Conservation (phyloP, 176 grass and related monocot genomes). For the Musa itinerans region DNA sequence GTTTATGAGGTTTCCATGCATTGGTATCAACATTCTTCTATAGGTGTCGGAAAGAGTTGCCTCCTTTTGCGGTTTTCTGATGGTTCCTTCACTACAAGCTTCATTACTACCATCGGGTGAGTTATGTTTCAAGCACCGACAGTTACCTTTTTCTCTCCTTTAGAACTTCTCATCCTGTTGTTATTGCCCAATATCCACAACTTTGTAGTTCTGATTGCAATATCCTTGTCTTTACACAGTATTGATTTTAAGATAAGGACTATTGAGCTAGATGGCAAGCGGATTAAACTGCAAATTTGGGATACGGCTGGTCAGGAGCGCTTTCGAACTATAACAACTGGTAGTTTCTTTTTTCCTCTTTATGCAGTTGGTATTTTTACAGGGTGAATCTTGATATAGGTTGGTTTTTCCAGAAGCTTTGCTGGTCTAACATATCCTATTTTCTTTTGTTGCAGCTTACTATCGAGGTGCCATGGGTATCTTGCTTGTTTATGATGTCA, state of each 20-base stretch:
- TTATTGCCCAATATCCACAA: neutral
- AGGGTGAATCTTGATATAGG: neutral
- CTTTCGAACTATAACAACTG: conserved; percentile 23
- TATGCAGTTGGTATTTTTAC: neutral
- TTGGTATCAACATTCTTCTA: neutral
- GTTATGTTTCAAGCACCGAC: neutral
- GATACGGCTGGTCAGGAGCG: conserved; percentile 22
- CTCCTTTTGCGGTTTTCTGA: conserved; percentile 20
- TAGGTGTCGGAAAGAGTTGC: conserved; percentile 24
- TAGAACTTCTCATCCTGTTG: neutral
- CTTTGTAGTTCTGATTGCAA: neutral
- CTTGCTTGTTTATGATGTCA: conserved; percentile 21
- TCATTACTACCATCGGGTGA: conserved; percentile 23
- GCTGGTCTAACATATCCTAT: neutral
- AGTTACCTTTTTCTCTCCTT: neutral
- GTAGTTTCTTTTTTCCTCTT: neutral
- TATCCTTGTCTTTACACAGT: neutral
- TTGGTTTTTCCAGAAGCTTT: neutral
- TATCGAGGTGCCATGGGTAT: conserved; percentile 24
- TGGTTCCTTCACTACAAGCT: conserved; percentile 22
- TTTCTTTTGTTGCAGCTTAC: conserved; percentile 3
- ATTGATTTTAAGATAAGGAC: conserved; percentile 26
- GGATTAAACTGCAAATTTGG: conserved; percentile 26
- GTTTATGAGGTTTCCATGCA: too few species aligned
- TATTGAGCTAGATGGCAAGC: conserved; percentile 19